These are phyloP conservation scores for Aureobasidium sp. DNA, from an alignment of 2,329 filamentous ascomycete genomes.

Conservation along the genomic window DNA sequence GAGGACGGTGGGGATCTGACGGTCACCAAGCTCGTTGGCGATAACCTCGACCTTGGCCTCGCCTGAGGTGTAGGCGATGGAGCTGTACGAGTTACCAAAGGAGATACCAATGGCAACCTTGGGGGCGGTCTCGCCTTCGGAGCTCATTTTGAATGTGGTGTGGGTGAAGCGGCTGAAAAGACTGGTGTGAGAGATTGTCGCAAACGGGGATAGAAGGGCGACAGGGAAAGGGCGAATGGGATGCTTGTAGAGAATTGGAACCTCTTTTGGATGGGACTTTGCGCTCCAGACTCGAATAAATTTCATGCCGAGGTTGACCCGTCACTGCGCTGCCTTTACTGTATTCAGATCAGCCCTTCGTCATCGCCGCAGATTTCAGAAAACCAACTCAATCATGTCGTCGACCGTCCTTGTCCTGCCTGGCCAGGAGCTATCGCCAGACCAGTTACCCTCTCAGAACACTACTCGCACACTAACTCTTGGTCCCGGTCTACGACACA, in stretches of 20 bases:
- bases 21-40: conserved; percentile 97
- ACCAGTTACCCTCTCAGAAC: conserved; percentile 57
- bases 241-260: background rate
- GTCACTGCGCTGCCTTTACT: background rate
- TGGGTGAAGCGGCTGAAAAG: conserved; percentile 4
- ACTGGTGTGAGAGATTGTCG: background rate
- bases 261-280: background rate
- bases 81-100: conserved; percentile 98
- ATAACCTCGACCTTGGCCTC: conserved; percentile 97
- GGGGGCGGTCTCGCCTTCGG: conserved; percentile 42
- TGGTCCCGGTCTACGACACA: conserved; percentile 74
- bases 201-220: background rate
- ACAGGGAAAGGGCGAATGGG: background rate
- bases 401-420: conserved; percentile 62
- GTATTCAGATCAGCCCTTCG: background rate
- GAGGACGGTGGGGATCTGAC: conserved; percentile 89
- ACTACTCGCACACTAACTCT: conserved; percentile 65
- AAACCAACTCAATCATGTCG: conserved; percentile 3
- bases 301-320: background rate
- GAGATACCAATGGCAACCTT: conserved; percentile 82
- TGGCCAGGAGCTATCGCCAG: conserved; percentile 63
- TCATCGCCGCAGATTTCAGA: background rate
- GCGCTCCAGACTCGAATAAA: conserved; percentile 1
- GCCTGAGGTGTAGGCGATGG: conserved; percentile 76
- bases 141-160: conserved; percentile 35